Percentiles rank a stretch among this genome's conserved stretches.
Evolutionary conservation across 2,329 filamentous ascomycete species (phyloP).

Genomic region (Seiridium cupressi): DNA sequence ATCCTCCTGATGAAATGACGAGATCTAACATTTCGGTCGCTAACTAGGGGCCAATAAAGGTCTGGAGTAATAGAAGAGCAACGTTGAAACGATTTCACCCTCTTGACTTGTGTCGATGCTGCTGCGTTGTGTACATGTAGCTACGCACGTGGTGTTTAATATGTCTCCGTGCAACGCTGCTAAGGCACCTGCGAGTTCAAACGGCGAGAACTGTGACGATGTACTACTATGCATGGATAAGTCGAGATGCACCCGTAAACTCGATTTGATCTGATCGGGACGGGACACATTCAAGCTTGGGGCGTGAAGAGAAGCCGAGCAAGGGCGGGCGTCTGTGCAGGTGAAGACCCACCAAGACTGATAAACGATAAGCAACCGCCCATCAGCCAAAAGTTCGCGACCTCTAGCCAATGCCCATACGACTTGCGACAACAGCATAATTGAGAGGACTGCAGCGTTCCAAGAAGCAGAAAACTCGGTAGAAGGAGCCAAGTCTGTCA

Average conservation of each 20-base stretch:
- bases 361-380: background rate
- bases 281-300: background rate
- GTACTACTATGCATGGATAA: no score
- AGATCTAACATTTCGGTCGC: conserved; percentile 5
- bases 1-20: conserved; percentile 7
- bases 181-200: no score
- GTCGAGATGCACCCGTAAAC: no score
- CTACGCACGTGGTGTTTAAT: background rate
- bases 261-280: no score
- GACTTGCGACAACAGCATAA: background rate
- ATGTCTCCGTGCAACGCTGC: background rate
- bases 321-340: background rate
- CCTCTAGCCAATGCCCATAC: background rate
- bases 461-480: background rate
- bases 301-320: background rate
- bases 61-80: conserved; percentile 7
- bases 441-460: background rate
- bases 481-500: background rate
- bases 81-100: background rate
- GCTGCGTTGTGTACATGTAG: no score
- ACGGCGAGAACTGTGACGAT: no score
- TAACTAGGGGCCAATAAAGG: background rate
- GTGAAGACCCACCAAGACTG: background rate
- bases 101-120: no score
- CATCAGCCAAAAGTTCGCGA: conserved; percentile 6